Conservation (phyloP, 1,284 basidiomycete genomes). For the Cystobasidiaceae sp. region DNA sequence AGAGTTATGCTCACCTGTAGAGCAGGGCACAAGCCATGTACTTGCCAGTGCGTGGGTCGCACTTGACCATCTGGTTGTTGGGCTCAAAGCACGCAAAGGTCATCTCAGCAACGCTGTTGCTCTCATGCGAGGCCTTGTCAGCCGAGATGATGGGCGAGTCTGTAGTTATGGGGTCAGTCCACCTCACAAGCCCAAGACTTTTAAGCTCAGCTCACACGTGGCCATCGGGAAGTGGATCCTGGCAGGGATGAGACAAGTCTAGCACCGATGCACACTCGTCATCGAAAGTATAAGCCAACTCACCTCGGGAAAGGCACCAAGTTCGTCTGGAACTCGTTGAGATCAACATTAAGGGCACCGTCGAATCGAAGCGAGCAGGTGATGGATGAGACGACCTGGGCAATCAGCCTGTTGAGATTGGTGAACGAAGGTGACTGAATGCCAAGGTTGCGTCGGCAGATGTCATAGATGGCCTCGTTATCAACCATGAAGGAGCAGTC, state of each 20-base stretch:
- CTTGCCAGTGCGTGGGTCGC: slow-evolving; percentile 88
- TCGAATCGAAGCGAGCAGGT: slow-evolving; percentile 97
- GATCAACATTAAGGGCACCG: slow-evolving; percentile 94
- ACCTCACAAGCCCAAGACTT: slow-evolving; percentile 50
- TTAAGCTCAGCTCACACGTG: slow-evolving; percentile 12
- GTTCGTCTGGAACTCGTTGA: slow-evolving; percentile 99
- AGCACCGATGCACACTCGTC: no score
- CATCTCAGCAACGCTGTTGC: slow-evolving; percentile 97
- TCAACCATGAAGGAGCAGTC: slow-evolving; percentile 99
- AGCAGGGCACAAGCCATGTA: slow-evolving; percentile 65
- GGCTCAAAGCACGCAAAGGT: slow-evolving; percentile 97
- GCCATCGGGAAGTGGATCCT: slow-evolving; percentile 46
- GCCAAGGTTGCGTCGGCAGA: slow-evolving; percentile 92
- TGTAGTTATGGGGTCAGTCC: background rate
- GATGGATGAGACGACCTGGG: slow-evolving; percentile 84
- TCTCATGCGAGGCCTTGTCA: slow-evolving; percentile 79
- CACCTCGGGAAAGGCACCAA: slow-evolving; percentile 58
- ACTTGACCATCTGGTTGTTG: slow-evolving; percentile 97
- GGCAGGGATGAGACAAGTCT: no score
- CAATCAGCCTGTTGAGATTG: slow-evolving; percentile 95
- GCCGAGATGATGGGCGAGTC: slow-evolving; percentile 84
- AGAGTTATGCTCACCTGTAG: slow-evolving; percentile 50
- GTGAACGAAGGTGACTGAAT: slow-evolving; percentile 82
- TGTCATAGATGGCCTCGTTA: slow-evolving; percentile 87
- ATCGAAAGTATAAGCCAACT: background rate